These are phyloP conservation scores for Thelonectria olida DNA, from an alignment of 2,329 filamentous ascomycete genomes.

Conservation along the genomic window DNA sequence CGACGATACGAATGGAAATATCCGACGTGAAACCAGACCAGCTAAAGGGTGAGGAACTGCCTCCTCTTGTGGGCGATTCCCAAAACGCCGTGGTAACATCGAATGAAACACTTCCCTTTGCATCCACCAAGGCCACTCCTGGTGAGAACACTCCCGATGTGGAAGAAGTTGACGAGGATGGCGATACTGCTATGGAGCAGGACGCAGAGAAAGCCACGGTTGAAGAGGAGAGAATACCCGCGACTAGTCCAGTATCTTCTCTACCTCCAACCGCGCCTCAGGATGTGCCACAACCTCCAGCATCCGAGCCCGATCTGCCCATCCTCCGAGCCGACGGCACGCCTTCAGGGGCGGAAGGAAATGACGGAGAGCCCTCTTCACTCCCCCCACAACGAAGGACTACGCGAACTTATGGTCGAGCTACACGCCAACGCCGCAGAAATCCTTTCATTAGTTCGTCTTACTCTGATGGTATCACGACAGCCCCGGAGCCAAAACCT, in stretches of 20 bases:
- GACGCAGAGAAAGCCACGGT: conserved; percentile 25
- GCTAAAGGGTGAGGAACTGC: conserved; percentile 24
- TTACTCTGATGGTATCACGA: conserved; percentile 34
- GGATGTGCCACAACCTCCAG: conserved; percentile 24
- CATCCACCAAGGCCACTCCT: conserved; percentile 48
- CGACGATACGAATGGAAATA: neutral
- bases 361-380: conserved; percentile 41
- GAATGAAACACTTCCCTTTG: conserved; percentile 33
- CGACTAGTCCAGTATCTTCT: conserved; percentile 48
- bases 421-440: conserved; percentile 27
- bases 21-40: neutral
- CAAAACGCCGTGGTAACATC: conserved; percentile 37
- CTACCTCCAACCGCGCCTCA: conserved; percentile 37
- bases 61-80: conserved; percentile 36
- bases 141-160: conserved; percentile 27
- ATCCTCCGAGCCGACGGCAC: conserved; percentile 38
- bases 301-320: conserved; percentile 48
- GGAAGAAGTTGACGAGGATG: conserved; percentile 21
- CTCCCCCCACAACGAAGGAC: conserved; percentile 34
- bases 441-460: conserved; percentile 45
- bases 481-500: conserved; percentile 22
- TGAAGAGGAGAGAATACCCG: conserved; percentile 51
- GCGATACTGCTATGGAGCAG: conserved; percentile 16
- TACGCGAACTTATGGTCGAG: conserved; percentile 36
- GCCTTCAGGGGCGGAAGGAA: conserved; percentile 16